Base-by-base conservation (phyloP, 306 rosid species). In the Benincasa hispida region DNA sequence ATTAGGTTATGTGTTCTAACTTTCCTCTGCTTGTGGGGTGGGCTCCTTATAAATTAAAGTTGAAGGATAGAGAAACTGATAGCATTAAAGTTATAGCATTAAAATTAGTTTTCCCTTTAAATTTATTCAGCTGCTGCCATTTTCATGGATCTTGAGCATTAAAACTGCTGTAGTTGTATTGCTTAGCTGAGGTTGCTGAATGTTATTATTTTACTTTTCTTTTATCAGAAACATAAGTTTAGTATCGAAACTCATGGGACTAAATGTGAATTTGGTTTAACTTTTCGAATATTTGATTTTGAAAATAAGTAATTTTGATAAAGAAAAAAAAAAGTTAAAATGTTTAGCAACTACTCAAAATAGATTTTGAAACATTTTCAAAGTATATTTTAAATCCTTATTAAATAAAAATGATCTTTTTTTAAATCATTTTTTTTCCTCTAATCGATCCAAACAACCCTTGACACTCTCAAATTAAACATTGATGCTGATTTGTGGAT, bases 1-100 rank as follows among this genome's bases (percentile, higher is more conserved):
- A 19, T 39, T 81, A 87, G 78, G 66, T 68, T 11, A 32, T 42
- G 39, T 67, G 35, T 28, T 6, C 37, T 60, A n/a, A n/a, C 59
- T 55, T 55, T 55, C 8, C 59, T 55, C 27, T 21, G 27, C 70
- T 32, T 62, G 19, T 8, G 18, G 69, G 32, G 32, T 28, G 32
- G 32, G 32, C 32, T 28, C 1, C 32, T 28, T 28, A 28, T 5
- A 30, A 4, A 15, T 14, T n/a, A n/a, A 67, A 69, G 21, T 69
- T 45, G 58, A 17, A 25, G 10, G 24, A 47, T 25, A 70, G 11
- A 21, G 39, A 15, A 70, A 25, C 41, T 70, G 37, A 13, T 21
- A 22, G 22, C 24, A 37, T 6, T 12, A 10, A 34, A 19, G 50
- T 35, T 65, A 28, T 8, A 65, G 2, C 72, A 30, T 63, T 19